Evolutionary conservation across 148 eudicot genomes (phyloP).

Genomic region (Rhododendron williamsianum): DNA sequence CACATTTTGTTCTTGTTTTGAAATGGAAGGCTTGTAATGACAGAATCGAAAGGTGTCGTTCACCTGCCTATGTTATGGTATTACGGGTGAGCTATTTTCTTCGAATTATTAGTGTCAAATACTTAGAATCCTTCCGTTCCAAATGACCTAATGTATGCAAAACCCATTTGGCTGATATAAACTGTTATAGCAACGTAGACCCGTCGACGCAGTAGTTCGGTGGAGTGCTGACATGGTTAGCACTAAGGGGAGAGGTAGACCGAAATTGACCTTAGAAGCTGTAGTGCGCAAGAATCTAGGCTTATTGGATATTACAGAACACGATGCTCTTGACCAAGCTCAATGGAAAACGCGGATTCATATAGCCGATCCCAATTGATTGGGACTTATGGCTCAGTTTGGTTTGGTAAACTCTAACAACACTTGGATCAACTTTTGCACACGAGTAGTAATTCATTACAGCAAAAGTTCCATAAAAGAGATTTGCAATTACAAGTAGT

Average conservation of each 20-base stretch:
- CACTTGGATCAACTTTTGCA: neutral
- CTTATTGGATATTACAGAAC: too few relatives aligned
- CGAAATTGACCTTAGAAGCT: too few relatives aligned
- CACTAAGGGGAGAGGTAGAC: too few relatives aligned
- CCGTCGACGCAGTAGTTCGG: too few relatives aligned
- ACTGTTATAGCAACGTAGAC: too few relatives aligned
- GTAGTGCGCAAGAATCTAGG: too few relatives aligned
- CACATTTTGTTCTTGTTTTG: neutral
- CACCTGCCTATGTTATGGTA: neutral
- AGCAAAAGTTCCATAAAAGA: neutral
- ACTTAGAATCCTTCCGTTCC: neutral
- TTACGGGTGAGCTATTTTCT: neutral
- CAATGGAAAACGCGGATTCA: too few relatives aligned
- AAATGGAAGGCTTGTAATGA: neutral
- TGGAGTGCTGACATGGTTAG: too few relatives aligned
- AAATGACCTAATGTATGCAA: neutral
- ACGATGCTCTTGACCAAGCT: too few relatives aligned
- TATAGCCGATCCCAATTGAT: too few relatives aligned
- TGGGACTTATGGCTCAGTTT: too few relatives aligned
- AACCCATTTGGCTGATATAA: neutral
- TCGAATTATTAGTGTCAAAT: neutral
- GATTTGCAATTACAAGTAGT: slow-evolving; percentile 9
- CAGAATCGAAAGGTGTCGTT: neutral
- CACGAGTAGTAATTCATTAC: neutral
- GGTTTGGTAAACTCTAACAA: neutral